phyloP scores from a whole-genome alignment of 306 rosid species.

The Citrullus colocynthis region DNA sequence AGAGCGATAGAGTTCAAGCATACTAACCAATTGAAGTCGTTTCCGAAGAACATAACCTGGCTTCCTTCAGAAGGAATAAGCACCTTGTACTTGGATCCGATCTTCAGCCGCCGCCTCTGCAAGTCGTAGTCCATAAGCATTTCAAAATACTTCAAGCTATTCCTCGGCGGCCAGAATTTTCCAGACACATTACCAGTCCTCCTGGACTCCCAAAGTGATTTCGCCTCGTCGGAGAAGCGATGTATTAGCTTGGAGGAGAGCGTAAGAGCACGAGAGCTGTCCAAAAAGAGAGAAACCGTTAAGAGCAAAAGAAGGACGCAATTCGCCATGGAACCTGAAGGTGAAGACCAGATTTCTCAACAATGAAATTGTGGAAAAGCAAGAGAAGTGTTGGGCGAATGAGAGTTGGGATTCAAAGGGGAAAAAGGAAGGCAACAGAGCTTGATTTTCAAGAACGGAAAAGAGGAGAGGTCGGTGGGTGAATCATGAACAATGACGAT shows the following conservation, averaged over 20 bases:
- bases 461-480: background rate
- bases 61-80: conserved; percentile 52
- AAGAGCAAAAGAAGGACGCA: background rate
- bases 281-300: background rate
- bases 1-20: background rate
- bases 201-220: conserved; percentile 17
- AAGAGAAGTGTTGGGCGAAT: background rate
- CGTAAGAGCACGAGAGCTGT: background rate
- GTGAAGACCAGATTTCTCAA: background rate
- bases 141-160: conserved; percentile 26
- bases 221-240: conserved; percentile 43
- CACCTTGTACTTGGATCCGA: conserved; percentile 28
- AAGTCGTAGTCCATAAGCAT: conserved; percentile 31
- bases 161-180: conserved; percentile 26
- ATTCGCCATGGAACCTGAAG: conserved; percentile 9
- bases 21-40: conserved; percentile 60
- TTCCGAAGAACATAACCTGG: conserved; percentile 43
- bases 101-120: conserved; percentile 29
- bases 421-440: too few species aligned
- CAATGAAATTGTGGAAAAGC: background rate
- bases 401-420: background rate
- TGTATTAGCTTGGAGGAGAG: conserved; percentile 38
- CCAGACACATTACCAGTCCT: conserved; percentile 12
- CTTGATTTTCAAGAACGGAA: too few species aligned
- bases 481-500: too few species aligned